Base-by-base conservation (phyloP, 2,329 filamentous ascomycete species). In the Beauveria rudraprayagi region DNA sequence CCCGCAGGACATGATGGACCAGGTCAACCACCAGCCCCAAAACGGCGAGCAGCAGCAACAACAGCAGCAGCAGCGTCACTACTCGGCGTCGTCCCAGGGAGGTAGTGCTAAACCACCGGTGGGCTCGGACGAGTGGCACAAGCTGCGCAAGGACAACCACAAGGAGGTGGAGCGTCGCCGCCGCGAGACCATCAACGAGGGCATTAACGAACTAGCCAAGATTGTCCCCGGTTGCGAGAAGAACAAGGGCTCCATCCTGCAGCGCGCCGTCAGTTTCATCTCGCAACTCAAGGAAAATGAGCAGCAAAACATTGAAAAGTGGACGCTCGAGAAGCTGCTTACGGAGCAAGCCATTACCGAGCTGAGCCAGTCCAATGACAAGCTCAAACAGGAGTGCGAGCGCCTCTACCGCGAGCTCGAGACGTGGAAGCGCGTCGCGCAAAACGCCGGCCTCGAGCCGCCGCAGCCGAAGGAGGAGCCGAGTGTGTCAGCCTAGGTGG, bases 161-260 rank as follows among this genome's bases (percentile, higher is more conserved):
- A 99, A 99, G 83, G 93, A 97, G 82, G 94, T 99, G 64, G 94
- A 99, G 77, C 91, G 94, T 63, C 91, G 94, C 62, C 91, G 94
- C 50, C 90, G 94, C 65, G 94, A 99, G 76, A 97, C 94, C 0
- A 99, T 99, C 73, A 99, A 99, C 67, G 94, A 99, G 76, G 94
- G 94, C 55, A 99, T 99, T 68, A 97, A 97, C 70, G 94, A 97
- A 75, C 84, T 99, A 34, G 91, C 93, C 67, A 97, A 97, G 78
- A 96, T 99, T 66, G 94, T 99, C 0, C 94, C 94, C 0, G 92
- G 92, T 16, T 97, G 93, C 70, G 94, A 99, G 76, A 99, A 97
- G 81, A 97, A 99, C 80, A 99, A 99, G 76, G 94, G 94, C 0
- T 95, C 92, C 2, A 97, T 99, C 65, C 80, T 99, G 43, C 90